Evolutionary conservation across 441 rosid genomes (phyloP), one percentile per base, ranked within the genome.

Genomic region (Biscutella auriculata): DNA sequence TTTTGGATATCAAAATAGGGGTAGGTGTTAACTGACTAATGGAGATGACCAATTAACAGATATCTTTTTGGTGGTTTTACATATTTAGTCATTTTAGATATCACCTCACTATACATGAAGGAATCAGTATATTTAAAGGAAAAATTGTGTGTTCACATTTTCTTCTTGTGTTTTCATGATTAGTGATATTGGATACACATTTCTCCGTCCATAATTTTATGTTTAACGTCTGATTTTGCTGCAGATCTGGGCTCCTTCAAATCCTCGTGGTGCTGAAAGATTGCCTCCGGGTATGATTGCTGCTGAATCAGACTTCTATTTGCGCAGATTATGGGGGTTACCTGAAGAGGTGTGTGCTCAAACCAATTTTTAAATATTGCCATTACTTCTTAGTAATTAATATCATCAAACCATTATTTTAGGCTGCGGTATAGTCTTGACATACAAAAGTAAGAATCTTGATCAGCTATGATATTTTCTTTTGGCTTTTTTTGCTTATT

Each of bases 211-310:
- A 15, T 45, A 21, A 52, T 51, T 45, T 67, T 57, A 60, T 62
- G 34, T 50, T 57, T 62, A 28, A 10, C 57, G 26, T 56, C 9
- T 68, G 58, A 16, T 12, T 53, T 42, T 62, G 32, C 53, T 52
- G 53, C 79, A 93, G 99, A 87, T 93, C 27, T 93, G 97, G 97
- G 96, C 73, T 47, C 81, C 99, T 30, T 79, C 96, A 57, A 94
- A 94, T 80, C 97, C 99, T 60, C 87, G 79, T 54, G 99, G 99
- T 32, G 88, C 96, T 9, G 97, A 94, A 78, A 77, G 78, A 62
- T 76, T 94, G 61, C 85, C 99, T 10, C 90, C 96, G 5, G 85
- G 87, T 72, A 87, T 94, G 49, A 27, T 94, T 72, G 76, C 66
- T 39, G 94, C 95, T 28, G 83, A 94, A 69, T 82, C 97, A 45